Evolutionary conservation across 1,284 basidiomycete genomes (phyloP), one percentile per base, ranked within the genome.

Genomic region (Microbotryum silenes-acaulis): DNA sequence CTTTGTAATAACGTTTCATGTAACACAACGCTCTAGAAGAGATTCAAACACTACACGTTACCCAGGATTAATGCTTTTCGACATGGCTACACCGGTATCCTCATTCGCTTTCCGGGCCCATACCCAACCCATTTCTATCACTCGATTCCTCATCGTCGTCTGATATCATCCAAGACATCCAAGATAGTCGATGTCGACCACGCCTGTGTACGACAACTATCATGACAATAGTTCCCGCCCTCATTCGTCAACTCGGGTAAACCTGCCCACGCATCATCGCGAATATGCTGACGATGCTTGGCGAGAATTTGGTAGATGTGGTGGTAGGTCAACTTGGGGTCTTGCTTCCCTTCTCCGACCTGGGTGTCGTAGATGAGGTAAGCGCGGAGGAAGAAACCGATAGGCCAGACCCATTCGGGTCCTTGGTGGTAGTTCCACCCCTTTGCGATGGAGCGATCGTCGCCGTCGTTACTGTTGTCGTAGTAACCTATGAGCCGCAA

Each of bases 121-220:
- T 27, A 27, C 27, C 27, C 27, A 27, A 27, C 27, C 27, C 27
- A 27, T 27, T 27, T 27, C 27, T 18, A 42, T 16, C 16, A 37
- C 37, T 31, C 31, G 31, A 31, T 8, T 8, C 14, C 2, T 42
- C 37, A 42, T 18, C 37, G 37, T 18, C 37, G 27, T 42, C 25
- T 50, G 62, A 88, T 87, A 57, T 81, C 82, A 70, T 91, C 83
- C 56, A 93, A 77, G 74, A 91, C 88, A 77, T 93, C 91, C 31
- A 94, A 79, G 69, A 93, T 75, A 25, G 89, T 91, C 74, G 88
- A 90, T 45, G 88, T 82, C 73, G 87, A 89, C 91, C 91, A 94
- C 6, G 91, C 92, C 75, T 97, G 92, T 42, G 91, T 91, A 58
- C 82, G 80, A 74, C 92, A 96, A 58, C 89, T 91, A 76, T 97